Conservation (phyloP, 108 stramenopile species). For the Craspedostauros australis region DNA sequence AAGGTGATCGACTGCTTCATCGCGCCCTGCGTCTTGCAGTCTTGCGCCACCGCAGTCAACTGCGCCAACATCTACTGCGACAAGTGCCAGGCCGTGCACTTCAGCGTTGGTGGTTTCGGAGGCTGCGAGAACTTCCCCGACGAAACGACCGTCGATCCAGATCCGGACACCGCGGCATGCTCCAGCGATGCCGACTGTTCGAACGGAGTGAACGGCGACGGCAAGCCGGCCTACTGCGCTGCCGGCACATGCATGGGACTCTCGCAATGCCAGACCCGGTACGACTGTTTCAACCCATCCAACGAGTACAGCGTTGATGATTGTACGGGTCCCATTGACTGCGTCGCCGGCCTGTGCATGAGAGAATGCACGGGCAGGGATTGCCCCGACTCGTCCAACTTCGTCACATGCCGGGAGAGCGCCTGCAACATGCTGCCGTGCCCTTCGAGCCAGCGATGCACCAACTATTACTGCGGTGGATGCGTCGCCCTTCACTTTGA, state of each 20-base stretch:
- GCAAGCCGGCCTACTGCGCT: constrained; percentile 13
- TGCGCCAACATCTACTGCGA: too few relatives aligned
- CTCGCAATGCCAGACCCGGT: background rate
- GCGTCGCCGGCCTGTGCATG: background rate
- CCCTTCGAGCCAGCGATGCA: constrained; percentile 9
- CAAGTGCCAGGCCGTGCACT: too few relatives aligned
- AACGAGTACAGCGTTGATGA: constrained; percentile 10
- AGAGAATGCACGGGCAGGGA: background rate
- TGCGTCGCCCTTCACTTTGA: constrained; percentile 10
- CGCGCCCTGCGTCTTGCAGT: background rate
- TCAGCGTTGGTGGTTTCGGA: too few relatives aligned
- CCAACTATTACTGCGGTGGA: constrained; percentile 9
- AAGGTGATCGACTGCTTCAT: background rate
- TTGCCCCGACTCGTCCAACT: too few relatives aligned
- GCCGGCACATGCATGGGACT: constrained; percentile 2
- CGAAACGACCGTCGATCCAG: too few relatives aligned
- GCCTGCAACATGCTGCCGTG: too few relatives aligned
- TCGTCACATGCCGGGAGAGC: too few relatives aligned
- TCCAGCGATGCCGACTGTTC: too few relatives aligned
- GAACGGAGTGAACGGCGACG: too few relatives aligned
- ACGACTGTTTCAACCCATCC: constrained; percentile 20
- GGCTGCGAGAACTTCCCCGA: too few relatives aligned
- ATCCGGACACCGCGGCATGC: too few relatives aligned
- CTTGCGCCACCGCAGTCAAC: too few relatives aligned
- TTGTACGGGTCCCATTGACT: constrained; percentile 9